Base-by-base conservation (phyloP, 2,329 filamentous ascomycete species). In the Myrmaecium sp. region DNA sequence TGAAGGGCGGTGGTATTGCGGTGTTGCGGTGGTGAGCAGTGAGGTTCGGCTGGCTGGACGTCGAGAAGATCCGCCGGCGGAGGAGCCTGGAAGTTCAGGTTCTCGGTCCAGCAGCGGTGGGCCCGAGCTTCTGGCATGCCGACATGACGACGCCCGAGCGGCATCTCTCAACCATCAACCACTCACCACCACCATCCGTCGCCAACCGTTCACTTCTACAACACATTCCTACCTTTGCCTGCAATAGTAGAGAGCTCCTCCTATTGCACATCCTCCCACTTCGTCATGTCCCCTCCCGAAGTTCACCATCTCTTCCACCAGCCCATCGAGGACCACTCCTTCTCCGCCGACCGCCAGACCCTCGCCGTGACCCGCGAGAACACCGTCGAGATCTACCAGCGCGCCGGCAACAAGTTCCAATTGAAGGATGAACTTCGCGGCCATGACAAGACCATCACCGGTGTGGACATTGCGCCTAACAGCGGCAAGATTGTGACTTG, bases 221-320 rank as follows among this genome's bases (percentile, higher is more conserved):
- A n/a, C n/a, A 20, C 8, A 20, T 8, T 20, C 18, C 18, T 8
- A 12, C 22, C 13, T 9, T 24, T 13, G 4, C 19, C 5, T 4
- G 43, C 46, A 49, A 41, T 51, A 94, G 89, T 95, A 76, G 89
- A 95, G 89, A 92, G 82, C 70, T 80, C 62, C 81, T 91, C 82
- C 81, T 89, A 82, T 79, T 74, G 64, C 59, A 30, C 30, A 33
- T 29, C 26, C 26, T 31, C n/a, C 27, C 28, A 28, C n/a, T n/a
- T 36, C 52, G 65, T 28, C 33, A 95, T 95, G 86, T 64, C 80
- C 29, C 54, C 75, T 33, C 81, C 84, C 37, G 81, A 95, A 65
- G 79, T 92, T 32, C 82, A 95, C 58, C 84, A 95, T 48, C 76
- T 98, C 39, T 98, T 98, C 62, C 83, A 95, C 61, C 73, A 77